Conservation (phyloP, 2,329 filamentous ascomycete genomes). For the Clonostachys solani region DNA sequence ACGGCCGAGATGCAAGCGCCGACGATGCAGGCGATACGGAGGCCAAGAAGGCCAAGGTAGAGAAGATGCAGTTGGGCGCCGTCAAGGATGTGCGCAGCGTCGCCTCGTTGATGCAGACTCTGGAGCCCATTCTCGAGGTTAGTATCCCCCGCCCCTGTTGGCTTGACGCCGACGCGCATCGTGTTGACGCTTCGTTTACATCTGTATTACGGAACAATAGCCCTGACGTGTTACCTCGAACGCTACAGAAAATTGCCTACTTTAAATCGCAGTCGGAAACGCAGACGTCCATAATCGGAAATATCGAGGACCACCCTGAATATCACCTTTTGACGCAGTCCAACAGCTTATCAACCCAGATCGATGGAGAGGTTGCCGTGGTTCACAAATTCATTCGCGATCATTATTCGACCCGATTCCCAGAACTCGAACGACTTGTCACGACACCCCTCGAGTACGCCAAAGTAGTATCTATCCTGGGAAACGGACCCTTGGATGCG, state of each 20-base stretch:
- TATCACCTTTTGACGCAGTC: conserved; percentile 86
- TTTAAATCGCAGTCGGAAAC: conserved; percentile 68
- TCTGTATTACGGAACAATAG: conserved; percentile 49
- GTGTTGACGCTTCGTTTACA: conserved; percentile 54
- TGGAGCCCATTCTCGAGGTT: conserved; percentile 80
- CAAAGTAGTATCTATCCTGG: conserved; percentile 88
- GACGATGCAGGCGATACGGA: conserved; percentile 59
- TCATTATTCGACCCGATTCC: conserved; percentile 90
- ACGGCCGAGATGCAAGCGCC: conserved; percentile 18
- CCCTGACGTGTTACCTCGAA: conserved; percentile 59
- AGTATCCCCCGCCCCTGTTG: conserved; percentile 32
- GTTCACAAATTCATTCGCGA: conserved; percentile 97
- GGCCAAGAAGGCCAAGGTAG: conserved; percentile 71
- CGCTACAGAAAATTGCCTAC: conserved; percentile 70
- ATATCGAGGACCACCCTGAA: conserved; percentile 87
- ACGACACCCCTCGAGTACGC: conserved; percentile 93
- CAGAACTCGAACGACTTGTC: conserved; percentile 85
- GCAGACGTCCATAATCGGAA: conserved; percentile 65
- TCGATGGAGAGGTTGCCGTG: conserved; percentile 86
- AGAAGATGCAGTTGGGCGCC: conserved; percentile 73
- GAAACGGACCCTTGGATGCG: conserved; percentile 82
- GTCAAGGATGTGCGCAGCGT: conserved; percentile 78
- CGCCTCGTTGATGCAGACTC: conserved; percentile 73
- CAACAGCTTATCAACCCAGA: conserved; percentile 85
- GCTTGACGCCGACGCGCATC: conserved; percentile 9